Percentiles rank a stretch among this genome's conserved stretches.
phyloP scores from a whole-genome alignment of 257 asterid genomes.

The Primulina huaijiensis region DNA sequence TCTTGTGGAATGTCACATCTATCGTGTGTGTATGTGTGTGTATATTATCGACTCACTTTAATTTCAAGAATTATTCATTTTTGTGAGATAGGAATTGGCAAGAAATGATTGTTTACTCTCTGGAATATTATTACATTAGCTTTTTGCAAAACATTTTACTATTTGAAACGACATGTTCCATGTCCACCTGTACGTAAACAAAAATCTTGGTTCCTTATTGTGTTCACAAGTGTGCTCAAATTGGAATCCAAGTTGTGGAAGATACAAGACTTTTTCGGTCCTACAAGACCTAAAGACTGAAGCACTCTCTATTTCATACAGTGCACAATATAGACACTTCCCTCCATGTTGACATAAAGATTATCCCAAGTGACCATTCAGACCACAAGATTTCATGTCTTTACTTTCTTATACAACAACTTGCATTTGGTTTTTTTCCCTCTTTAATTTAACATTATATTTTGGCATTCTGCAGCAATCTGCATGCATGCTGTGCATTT shows the following conservation, averaged over 20 bases:
- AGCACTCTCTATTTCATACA: constrained; percentile 14
- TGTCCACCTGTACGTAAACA: not conserved
- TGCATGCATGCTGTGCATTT: too few relatives aligned
- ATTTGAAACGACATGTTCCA: too few relatives aligned
- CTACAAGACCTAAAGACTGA: constrained; percentile 20
- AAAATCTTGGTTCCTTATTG: not conserved
- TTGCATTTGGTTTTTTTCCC: not conserved
- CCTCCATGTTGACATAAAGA: constrained; percentile 16
- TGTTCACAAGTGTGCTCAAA: constrained; percentile 8
- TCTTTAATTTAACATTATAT: not conserved
- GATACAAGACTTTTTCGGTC: constrained; percentile 22
- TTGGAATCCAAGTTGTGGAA: constrained; percentile 22
- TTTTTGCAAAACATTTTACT: too few relatives aligned
- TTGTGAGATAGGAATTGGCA: too few relatives aligned
- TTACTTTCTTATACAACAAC: not conserved
- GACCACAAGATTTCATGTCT: not conserved
- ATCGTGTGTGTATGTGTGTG: too few relatives aligned
- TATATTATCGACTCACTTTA: too few relatives aligned
- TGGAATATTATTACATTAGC: too few relatives aligned
- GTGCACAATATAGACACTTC: constrained; percentile 16
- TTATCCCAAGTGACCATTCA: constrained; percentile 21
- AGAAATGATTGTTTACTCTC: too few relatives aligned
- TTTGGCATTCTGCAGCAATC: too few relatives aligned
- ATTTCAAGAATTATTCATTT: too few relatives aligned
- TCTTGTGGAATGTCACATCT: too few relatives aligned